Evolutionary conservation across 352 stramenopile species (phyloP), one percentile per base, ranked within the genome.

Genomic region (Pythium aquatile): DNA sequence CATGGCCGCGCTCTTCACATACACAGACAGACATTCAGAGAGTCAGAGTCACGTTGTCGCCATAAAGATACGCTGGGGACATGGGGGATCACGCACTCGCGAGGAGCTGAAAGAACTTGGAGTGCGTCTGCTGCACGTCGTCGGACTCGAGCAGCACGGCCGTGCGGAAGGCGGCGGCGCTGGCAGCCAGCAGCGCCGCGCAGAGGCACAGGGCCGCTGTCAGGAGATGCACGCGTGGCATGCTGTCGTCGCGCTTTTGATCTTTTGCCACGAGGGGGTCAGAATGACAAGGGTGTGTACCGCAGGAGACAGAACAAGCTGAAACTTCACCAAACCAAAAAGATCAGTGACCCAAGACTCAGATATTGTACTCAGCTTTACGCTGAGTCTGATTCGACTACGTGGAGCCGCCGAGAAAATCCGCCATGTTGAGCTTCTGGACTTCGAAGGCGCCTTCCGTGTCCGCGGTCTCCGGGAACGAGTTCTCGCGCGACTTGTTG

Each of bases 81-180:
- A 42, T 42, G 10, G 11, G 37, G 37, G 13, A 20, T 20, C 6
- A 72, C 76, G 59, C 52, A 90, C 81, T 76, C 61, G 74, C 46
- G 33, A 93, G 79, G 48, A 80, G 68, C 75, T 85, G 68, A 53
- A 93, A 91, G 65, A 93, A 93, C 65, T 84, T 86, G 60, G 81
- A 76, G 74, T 93, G 82, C 56, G 84, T 83, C 60, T 80, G 61
- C 66, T 88, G 73, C 30, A 91, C 65, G 53, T 82, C 73, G 33
- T 67, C 57, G 24, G 77, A 83, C 65, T 89, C 84, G 35, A 91
- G 61, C 66, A 93, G 70, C 48, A 93, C 78, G 54, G 84, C 82
- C 53, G 81, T 93, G 72, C 81, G 84, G 61, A 73, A 62, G 32
- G 76, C 78, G 17, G 70, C 51, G 61, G 63, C 51, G 17, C 70